A percentile compares a stretch with the other conserved stretches of the same genome.
These are phyloP conservation scores for Brassica cretica DNA, from an alignment of 345 rosid genomes.

Conservation along the genomic window DNA sequence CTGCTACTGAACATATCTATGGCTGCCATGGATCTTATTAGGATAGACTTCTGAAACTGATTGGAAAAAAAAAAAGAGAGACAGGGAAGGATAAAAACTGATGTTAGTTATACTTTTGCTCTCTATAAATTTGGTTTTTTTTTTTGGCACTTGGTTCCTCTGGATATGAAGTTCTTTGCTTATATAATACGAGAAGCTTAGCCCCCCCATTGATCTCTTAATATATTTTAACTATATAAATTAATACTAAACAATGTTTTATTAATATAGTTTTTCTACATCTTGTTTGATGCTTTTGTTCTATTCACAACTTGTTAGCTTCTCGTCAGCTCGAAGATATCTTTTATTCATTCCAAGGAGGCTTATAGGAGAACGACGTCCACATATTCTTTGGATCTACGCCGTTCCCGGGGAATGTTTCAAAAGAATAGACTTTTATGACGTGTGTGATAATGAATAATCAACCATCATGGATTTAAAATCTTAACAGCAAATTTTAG, in stretches of 20 bases:
- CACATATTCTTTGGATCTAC: conserved; percentile 41
- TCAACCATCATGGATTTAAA: conserved; percentile 22
- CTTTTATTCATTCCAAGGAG: conserved; percentile 16
- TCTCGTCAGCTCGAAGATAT: conserved; percentile 25
- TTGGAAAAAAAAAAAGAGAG: too few species aligned
- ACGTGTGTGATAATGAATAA: conserved; percentile 16
- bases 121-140: neutral
- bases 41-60: neutral
- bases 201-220: conserved; percentile 23
- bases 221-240: neutral
- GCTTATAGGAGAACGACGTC: conserved; percentile 13
- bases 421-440: conserved; percentile 26
- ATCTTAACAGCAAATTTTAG: neutral
- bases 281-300: conserved; percentile 28
- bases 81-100: conserved; percentile 26
- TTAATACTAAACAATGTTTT: neutral
- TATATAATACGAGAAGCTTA: conserved; percentile 46
- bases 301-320: conserved; percentile 18
- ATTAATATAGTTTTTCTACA: conserved; percentile 3
- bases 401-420: conserved; percentile 37
- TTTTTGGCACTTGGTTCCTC: conserved; percentile 44
- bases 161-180: conserved; percentile 27
- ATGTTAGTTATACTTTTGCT: neutral
- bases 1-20: neutral
- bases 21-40: neutral